Evolutionary conservation across 2,329 filamentous ascomycete genomes (phyloP).

Genomic region (Venturia asperata): DNA sequence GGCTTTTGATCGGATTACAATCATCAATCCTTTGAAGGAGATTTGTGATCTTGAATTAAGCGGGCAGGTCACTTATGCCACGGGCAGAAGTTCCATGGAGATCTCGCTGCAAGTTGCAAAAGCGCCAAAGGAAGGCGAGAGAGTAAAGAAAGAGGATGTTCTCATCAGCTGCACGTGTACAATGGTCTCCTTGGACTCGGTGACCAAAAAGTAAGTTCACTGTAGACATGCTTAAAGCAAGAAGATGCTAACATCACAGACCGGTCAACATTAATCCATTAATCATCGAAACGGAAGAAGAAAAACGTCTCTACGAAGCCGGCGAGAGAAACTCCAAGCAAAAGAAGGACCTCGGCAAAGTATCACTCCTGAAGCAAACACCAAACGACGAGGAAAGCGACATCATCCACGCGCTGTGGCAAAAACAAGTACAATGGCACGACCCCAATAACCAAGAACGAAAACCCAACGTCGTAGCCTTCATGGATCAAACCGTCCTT

Average conservation of each 20-base stretch:
- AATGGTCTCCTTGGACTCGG: slow-evolving; percentile 67
- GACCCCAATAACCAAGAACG: slow-evolving; percentile 49
- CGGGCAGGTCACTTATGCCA: slow-evolving; percentile 62
- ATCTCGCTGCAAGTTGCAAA: slow-evolving; percentile 68
- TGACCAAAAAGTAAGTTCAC: slow-evolving; percentile 50
- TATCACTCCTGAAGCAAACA: slow-evolving; percentile 56
- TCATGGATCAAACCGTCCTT: slow-evolving; percentile 57
- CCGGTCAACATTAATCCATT: slow-evolving; percentile 57
- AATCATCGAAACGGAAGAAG: slow-evolving; percentile 55
- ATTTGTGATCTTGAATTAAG: slow-evolving; percentile 73
- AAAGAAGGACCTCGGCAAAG: slow-evolving; percentile 56
- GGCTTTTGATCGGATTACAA: slow-evolving; percentile 56
- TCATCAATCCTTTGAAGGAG: slow-evolving; percentile 65
- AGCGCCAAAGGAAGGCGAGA: slow-evolving; percentile 52
- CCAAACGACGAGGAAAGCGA: slow-evolving; percentile 65
- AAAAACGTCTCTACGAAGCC: slow-evolving; percentile 54
- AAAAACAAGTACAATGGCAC: slow-evolving; percentile 57
- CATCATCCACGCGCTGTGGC: slow-evolving; percentile 67
- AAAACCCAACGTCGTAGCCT: slow-evolving; percentile 51
- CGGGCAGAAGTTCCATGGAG: slow-evolving; percentile 65
- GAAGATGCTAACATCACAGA: slow-evolving; percentile 29
- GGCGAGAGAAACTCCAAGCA: slow-evolving; percentile 60
- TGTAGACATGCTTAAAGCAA: too few relatives aligned
- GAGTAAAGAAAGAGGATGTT: slow-evolving; percentile 51
- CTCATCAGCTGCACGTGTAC: slow-evolving; percentile 68